Base-by-base conservation (phyloP, 495 filamentous ascomycete genomes). In the Penicillium coffeae region DNA sequence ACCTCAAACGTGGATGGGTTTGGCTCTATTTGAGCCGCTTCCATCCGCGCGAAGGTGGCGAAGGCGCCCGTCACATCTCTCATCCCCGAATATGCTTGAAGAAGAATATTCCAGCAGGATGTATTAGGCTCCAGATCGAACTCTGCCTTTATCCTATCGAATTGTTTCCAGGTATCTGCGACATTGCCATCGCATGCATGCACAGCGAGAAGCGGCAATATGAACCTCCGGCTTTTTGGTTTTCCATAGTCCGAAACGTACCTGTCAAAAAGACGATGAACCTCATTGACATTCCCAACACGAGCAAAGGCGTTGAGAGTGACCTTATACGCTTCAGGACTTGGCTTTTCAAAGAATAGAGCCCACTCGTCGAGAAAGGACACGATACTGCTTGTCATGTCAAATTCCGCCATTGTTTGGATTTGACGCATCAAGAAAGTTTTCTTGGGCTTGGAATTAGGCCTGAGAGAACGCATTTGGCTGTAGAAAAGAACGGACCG, bases 81-180 rank as follows among this genome's bases (percentile, higher is more conserved):
- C 4, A 77, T 78, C 54, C 80, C 81, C 1, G 71, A 68, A 62
- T 89, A 75, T 3, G 88, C 87, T 48, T 84, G 78, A 13, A 98
- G 69, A 25, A 96, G 60, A 21, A 86, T 84, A 58, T 96, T 95
- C 82, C 84, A 94, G 36, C 77, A 79, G 10, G 68, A 50, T 0
- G 67, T 61, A 50, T 78, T 76, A 15, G 80, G 83, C 14, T 68
- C 41, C 12, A 87, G 54, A 0, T 72, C 67, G 47, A 82, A 81
- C 38, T 79, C 73, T 1, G 64, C 57, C 10, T 62, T 52, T 2
- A 89, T 73, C 8, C 78, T 68, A 20, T 80, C 39, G 42, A 95
- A 90, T 42, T 84, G 76, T 8, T 67, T 57, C 3, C 70, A 55
- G 9, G 84, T 81, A 32, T 79, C 74, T 15, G 64, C 49, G 1